phyloP scores from a whole-genome alignment of 257 asterid genomes.

The Petrea volubilis region DNA sequence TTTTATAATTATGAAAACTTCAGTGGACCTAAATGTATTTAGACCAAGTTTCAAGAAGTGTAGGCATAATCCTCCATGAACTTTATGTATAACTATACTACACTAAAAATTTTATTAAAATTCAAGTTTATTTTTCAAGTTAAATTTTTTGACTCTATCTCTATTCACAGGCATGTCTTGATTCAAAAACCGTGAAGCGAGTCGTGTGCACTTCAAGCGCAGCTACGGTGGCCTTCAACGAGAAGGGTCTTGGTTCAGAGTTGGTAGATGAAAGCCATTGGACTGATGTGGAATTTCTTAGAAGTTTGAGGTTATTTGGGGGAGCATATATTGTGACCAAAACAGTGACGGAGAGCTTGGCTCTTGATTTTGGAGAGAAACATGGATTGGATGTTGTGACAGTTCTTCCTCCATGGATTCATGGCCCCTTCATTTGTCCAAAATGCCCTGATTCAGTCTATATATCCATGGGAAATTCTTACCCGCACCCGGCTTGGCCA shows the following conservation, averaged over 20 bases:
- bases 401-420: slow-evolving; percentile 37
- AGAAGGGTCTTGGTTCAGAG: not conserved
- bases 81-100: too few species aligned
- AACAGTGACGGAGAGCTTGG: slow-evolving; percentile 35
- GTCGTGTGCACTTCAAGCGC: not conserved
- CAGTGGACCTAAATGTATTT: too few species aligned
- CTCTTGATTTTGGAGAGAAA: slow-evolving; percentile 41
- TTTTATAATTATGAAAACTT: too few species aligned
- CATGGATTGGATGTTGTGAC: slow-evolving; percentile 47
- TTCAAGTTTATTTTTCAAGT: too few species aligned
- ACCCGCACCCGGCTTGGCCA: too few species aligned
- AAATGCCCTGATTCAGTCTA: slow-evolving; percentile 32
- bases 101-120: too few species aligned
- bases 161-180: slow-evolving; percentile 30
- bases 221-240: not conserved
- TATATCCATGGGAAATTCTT: too few species aligned
- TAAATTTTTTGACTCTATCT: too few species aligned
- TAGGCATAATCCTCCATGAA: too few species aligned
- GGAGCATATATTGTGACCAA: not conserved
- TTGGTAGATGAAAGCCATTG: not conserved
- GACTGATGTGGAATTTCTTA: not conserved
- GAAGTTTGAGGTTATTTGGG: not conserved
- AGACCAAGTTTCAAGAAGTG: too few species aligned
- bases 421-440: slow-evolving; percentile 52
- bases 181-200: not conserved